Base-by-base conservation (phyloP, 2,329 filamentous ascomycete genomes). In the Neoarthrinium moseri region DNA sequence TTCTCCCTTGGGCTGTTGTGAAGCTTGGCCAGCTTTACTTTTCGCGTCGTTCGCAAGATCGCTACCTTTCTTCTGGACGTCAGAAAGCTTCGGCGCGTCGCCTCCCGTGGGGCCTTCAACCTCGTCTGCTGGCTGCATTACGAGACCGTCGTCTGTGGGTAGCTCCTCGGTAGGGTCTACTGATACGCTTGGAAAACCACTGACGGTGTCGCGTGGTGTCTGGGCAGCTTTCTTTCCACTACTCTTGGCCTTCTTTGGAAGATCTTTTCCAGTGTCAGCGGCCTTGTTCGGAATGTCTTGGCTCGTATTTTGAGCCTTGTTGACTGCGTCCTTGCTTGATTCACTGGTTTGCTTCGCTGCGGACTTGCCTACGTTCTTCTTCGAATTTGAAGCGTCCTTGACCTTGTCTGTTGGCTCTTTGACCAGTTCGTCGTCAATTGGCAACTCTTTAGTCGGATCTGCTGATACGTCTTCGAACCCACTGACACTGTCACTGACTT, bases 61-160 rank as follows among this genome's bases (percentile, higher is more conserved):
- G 17, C n/a, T 22, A 26, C 12, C 15, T 32, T 30, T 41, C 8
- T 15, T 15, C n/a, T 34, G 32, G 15, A 12, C 33, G 11, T 17
- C n/a, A 4, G 45, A 34, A 26, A 24, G 11, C 20, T 30, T 23
- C 15, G 45, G 15, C 29, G 49, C 12, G 4, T 46, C 32, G 13
- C 48, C 37, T 21, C 40, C 42, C 4, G 38, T 47, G 18, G 42
- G 36, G 10, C 54, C 57, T 21, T 53, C 51, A 6, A 53, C 53
- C 33, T 50, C 48, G 4, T 41, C 46, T 20, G 48, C 53, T n/a
- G 56, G 50, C 11, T 50, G 43, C 21, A 32, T 29, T 8, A 56
- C 36, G 6, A 53, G 41, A 13, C 46, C 40, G 24, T 56, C 50
- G 33, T 57, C 53, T 36, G 46, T 53, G 21, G 56, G 54, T 5